These are phyloP conservation scores for Litchi chinensis DNA, from an alignment of 345 rosid genomes.

Conservation along the genomic window DNA sequence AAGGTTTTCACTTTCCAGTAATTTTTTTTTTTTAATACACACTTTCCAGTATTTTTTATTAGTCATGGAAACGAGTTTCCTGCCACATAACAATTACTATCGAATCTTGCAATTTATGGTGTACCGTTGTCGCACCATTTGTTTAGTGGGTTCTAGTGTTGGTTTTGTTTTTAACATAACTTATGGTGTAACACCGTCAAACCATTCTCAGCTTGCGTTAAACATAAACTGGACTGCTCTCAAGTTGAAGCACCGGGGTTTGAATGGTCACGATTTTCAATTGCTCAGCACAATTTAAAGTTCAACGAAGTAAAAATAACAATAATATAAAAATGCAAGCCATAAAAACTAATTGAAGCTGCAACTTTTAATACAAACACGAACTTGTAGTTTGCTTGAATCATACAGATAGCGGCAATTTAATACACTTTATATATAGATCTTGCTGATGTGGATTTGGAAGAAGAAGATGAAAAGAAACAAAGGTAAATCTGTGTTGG, in stretches of 20 bases:
- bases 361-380: constrained; percentile 10
- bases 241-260: too few relatives aligned
- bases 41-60: too few relatives aligned
- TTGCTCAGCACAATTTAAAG: background rate
- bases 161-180: too few relatives aligned
- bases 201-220: background rate
- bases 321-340: background rate
- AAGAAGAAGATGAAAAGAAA: background rate
- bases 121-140: background rate
- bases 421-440: constrained; percentile 15
- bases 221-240: too few relatives aligned
- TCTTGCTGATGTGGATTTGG: background rate
- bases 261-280: background rate
- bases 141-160: background rate
- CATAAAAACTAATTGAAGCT: background rate
- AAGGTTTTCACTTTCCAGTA: background rate
- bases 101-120: background rate
- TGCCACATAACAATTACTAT: background rate
- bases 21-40: too few relatives aligned
- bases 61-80: too few relatives aligned
- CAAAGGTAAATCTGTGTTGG: background rate
- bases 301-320: background rate
- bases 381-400: background rate
- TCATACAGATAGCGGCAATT: background rate
- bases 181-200: background rate